Evolutionary conservation across 306 rosid species (phyloP).

Genomic region (Cicer yamashitae): DNA sequence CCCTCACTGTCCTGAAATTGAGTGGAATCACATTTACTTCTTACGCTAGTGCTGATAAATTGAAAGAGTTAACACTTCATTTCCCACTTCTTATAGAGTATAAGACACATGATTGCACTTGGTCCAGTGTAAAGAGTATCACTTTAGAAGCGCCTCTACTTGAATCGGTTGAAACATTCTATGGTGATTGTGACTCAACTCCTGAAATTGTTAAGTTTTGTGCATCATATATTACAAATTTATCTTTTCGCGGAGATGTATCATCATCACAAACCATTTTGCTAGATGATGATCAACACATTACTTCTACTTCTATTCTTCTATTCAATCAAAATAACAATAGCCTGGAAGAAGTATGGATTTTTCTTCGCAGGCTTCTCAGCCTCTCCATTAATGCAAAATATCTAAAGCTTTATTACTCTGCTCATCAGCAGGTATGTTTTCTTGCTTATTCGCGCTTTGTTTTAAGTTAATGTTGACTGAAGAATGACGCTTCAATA

Average conservation of each 20-base stretch:
- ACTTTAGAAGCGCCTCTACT: conserved; percentile 36
- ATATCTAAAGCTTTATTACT: not conserved
- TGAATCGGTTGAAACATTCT: not conserved
- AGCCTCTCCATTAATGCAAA: not conserved
- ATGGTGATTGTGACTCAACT: not conserved
- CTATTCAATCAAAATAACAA: rapidly evolving
- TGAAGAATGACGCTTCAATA: too few species aligned
- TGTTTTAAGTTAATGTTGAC: not conserved
- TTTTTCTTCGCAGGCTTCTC: too few species aligned
- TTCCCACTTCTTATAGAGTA: conserved; percentile 7
- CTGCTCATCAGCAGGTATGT: not conserved
- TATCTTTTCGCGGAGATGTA: not conserved
- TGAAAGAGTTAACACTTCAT: not conserved
- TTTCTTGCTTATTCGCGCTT: not conserved
- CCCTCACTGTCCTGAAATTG: not conserved
- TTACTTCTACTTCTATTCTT: not conserved
- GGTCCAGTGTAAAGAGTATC: not conserved
- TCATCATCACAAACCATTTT: not conserved
- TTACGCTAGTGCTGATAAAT: not conserved
- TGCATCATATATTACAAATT: not conserved
- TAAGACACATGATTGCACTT: not conserved
- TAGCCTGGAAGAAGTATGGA: not conserved
- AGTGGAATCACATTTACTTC: not conserved
- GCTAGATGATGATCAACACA: not conserved
- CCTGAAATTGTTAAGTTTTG: not conserved